A percentile compares a stretch with the other conserved stretches of the same genome.
phyloP scores from a whole-genome alignment of 148 eudicot species.

The Amaranthus cruentus region DNA sequence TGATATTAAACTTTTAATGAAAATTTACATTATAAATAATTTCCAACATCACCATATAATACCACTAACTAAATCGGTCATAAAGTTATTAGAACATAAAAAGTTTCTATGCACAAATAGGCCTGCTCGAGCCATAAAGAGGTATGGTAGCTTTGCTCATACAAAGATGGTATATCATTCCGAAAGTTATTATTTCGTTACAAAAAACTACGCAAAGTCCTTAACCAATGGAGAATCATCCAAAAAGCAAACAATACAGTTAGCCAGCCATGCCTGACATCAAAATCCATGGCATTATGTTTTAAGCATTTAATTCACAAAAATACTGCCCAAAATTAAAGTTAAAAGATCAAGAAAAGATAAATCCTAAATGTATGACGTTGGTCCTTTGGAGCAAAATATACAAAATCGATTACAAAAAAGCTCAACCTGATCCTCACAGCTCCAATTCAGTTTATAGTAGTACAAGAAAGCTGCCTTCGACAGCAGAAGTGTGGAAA shows the following conservation, averaged over 20 bases:
- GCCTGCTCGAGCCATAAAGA: no score
- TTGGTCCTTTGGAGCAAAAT: slow-evolving; percentile 32
- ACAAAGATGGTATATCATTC: no score
- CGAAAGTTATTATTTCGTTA: no score
- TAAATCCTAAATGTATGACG: slow-evolving; percentile 28
- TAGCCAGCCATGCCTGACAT: slow-evolving; percentile 30
- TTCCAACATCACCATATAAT: no score
- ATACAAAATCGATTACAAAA: slow-evolving; percentile 39
- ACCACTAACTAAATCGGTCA: no score
- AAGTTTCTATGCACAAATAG: no score
- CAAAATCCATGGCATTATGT: slow-evolving; percentile 53
- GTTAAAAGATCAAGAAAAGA: neutral
- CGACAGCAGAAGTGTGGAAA: slow-evolving; percentile 9
- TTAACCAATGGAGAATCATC: slow-evolving; percentile 14
- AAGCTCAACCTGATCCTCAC: slow-evolving; percentile 25
- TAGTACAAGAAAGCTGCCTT: slow-evolving; percentile 34
- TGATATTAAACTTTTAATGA: no score
- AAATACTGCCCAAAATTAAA: slow-evolving; percentile 5
- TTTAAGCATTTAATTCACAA: slow-evolving; percentile 21
- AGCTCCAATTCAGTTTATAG: slow-evolving; percentile 31
- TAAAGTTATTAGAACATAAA: no score
- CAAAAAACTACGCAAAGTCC: neutral
- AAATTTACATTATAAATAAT: no score
- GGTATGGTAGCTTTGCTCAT: no score
- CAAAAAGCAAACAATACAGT: slow-evolving; percentile 24